Conservation (phyloP, 495 filamentous ascomycete genomes). For the Elasticomyces elasticus region DNA sequence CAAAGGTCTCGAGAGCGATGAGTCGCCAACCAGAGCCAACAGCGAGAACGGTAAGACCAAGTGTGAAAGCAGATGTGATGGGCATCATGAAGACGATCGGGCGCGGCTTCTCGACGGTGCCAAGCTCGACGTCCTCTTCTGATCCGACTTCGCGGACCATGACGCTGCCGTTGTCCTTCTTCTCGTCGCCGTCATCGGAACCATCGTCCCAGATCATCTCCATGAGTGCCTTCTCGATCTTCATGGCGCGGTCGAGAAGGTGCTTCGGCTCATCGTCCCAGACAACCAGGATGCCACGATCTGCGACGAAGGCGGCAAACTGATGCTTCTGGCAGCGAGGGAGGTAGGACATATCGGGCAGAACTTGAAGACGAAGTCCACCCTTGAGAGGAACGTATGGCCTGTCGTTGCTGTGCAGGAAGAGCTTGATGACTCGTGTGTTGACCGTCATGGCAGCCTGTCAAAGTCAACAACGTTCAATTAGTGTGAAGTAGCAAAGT, state of each 20-base stretch:
- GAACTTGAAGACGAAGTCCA: conserved; percentile 51
- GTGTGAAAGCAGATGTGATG: conserved; percentile 39
- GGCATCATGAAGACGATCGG: conserved; percentile 42
- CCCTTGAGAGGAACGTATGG: conserved; percentile 46
- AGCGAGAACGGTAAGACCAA: conserved; percentile 42
- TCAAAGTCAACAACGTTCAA: neutral
- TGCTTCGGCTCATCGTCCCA: conserved; percentile 56
- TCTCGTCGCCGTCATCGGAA: conserved; percentile 22
- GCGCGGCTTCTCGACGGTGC: conserved; percentile 31
- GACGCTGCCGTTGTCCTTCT: conserved; percentile 28
- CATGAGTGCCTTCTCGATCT: conserved; percentile 65
- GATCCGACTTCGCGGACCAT: conserved; percentile 29
- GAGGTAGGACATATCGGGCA: conserved; percentile 45
- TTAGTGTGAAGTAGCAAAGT: neutral
- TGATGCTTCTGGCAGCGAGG: conserved; percentile 53
- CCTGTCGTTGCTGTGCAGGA: conserved; percentile 38
- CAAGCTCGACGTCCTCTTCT: conserved; percentile 33
- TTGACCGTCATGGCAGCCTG: conserved; percentile 52
- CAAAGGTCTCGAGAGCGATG: conserved; percentile 42
- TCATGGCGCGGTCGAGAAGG: conserved; percentile 50
- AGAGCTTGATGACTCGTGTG: conserved; percentile 46
- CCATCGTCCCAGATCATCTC: conserved; percentile 45
- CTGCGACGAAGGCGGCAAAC: conserved; percentile 56
- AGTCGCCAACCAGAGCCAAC: conserved; percentile 47
- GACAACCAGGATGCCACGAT: conserved; percentile 47